Percentiles rank a stretch among this genome's conserved stretches.
Evolutionary conservation across 495 filamentous ascomycete species (phyloP).

Genomic region (Aspergillus mulundensis): DNA sequence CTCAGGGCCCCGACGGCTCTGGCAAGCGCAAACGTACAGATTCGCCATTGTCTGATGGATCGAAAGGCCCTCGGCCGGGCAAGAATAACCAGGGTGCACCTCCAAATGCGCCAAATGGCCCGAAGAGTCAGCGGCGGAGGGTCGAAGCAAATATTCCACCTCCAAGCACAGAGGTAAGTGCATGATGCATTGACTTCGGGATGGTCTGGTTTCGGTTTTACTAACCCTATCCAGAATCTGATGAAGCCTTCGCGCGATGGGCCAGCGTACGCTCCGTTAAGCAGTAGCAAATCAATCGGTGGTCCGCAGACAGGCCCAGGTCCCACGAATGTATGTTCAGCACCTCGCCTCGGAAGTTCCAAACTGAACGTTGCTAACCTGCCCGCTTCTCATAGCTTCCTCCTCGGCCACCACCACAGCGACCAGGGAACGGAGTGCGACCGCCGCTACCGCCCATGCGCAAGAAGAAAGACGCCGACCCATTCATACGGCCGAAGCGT

Average conservation of each 20-base stretch:
- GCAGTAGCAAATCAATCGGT: slow-evolving; percentile 11
- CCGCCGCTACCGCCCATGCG: slow-evolving; percentile 39
- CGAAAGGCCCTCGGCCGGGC: slow-evolving; percentile 25
- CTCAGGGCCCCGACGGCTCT: slow-evolving; percentile 14
- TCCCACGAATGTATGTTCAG: slow-evolving; percentile 23
- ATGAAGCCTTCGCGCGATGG: slow-evolving; percentile 39
- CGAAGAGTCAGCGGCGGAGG: slow-evolving; percentile 23
- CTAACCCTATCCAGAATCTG: slow-evolving; percentile 25
- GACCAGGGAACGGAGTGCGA: slow-evolving; percentile 19
- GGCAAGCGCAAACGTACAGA: slow-evolving; percentile 44
- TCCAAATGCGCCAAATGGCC: slow-evolving; percentile 20
- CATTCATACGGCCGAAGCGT: slow-evolving; percentile 50
- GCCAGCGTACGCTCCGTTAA: slow-evolving; percentile 25
- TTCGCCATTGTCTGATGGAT: slow-evolving; percentile 27
- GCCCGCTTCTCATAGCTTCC: slow-evolving; percentile 8
- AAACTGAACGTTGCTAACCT: slow-evolving; percentile 9
- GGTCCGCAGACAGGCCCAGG: slow-evolving; percentile 13
- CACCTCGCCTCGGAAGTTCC: background rate
- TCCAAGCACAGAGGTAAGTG: slow-evolving; percentile 29
- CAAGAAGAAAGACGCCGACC: slow-evolving; percentile 47
- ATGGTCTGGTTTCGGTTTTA: background rate
- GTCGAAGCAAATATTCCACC: slow-evolving; percentile 26
- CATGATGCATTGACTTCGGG: background rate
- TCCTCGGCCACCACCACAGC: slow-evolving; percentile 12
- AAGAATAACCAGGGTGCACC: slow-evolving; percentile 21